A percentile compares a stretch with the other conserved stretches of the same genome.
Evolutionary conservation across 2,329 filamentous ascomycete species (phyloP).

Genomic region (Trichoderma koningiopsis): DNA sequence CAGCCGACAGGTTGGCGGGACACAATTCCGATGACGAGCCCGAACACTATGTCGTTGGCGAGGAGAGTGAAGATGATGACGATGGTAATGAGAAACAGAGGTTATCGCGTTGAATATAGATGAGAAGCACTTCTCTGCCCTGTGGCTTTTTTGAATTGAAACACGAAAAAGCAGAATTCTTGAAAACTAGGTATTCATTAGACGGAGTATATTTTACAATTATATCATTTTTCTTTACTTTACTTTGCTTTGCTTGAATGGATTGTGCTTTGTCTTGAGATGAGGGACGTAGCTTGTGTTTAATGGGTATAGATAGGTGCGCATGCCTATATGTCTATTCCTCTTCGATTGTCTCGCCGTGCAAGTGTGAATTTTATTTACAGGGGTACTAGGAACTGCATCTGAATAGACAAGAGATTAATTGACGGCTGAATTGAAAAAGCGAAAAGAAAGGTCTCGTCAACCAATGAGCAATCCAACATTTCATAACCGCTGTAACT

Average conservation of each 20-base stretch:
- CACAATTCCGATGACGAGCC: conserved; percentile 39
- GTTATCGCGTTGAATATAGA: conserved; percentile 28
- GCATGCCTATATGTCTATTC: background rate
- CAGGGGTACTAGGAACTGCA: no score
- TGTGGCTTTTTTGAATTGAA: background rate
- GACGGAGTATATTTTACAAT: conserved; percentile 13
- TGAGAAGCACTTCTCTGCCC: background rate
- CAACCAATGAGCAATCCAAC: no score
- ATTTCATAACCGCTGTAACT: no score
- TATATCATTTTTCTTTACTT: background rate
- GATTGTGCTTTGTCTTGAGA: background rate
- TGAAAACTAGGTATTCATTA: conserved; percentile 8
- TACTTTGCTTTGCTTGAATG: background rate
- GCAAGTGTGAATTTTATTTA: background rate
- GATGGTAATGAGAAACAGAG: conserved; percentile 31
- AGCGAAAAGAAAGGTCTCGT: no score
- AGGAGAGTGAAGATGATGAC: conserved; percentile 40
- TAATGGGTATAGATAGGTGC: background rate
- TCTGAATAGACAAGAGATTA: no score
- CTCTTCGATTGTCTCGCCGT: background rate
- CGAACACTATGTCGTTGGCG: conserved; percentile 55
- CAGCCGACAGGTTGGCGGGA: conserved; percentile 35
- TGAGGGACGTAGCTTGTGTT: background rate
- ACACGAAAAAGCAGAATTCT: background rate
- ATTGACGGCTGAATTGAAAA: no score